Evolutionary conservation across 2,329 filamentous ascomycete species (phyloP), one percentile per base, ranked within the genome.

Genomic region (Neophaeococcomyces aloes): DNA sequence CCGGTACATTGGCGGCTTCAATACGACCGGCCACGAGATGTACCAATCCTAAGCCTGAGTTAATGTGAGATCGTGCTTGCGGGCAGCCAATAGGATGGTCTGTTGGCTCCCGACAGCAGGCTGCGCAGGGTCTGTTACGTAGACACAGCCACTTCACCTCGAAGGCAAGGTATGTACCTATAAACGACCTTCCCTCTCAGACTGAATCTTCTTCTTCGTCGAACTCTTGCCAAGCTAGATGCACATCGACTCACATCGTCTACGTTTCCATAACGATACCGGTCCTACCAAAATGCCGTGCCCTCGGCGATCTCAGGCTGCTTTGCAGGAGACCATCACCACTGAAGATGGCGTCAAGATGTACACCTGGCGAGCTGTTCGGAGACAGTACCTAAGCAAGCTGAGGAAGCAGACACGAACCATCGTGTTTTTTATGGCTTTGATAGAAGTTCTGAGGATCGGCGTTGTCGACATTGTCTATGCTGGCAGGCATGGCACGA

Each of bases 181-280:
- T n/a, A n/a, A n/a, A n/a, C n/a, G n/a, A n/a, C n/a, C n/a, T n/a
- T n/a, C n/a, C n/a, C n/a, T n/a, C n/a, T n/a, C 31, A 33, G 7
- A 17, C 7, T 5, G 6, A 33, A 6, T 17, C 13, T 29, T 33
- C 33, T 27, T 29, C 15, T 17, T 10, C 18, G 27, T 13, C 33
- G 13, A 8, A 39, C 6, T 23, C 10, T 14, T 23, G 13, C 36
- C 32, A 35, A 7, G 33, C n/a, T 17, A 37, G 32, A 54, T 54
- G 52, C 50, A 52, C 45, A 38, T 53, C 36, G 52, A 54, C 38
- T 54, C 52, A 19, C 52, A 54, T 40, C 52, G 52, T 32, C 49
- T 49, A 39, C 48, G 49, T 40, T 33, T 44, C 29, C 49, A 42
- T 29, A 33, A 45, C 21, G 33, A 37, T 31, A 15, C 7, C 15